Evolutionary conservation across 2,329 filamentous ascomycete species (phyloP).

Genomic region (Pseudogymnoascus sp.): DNA sequence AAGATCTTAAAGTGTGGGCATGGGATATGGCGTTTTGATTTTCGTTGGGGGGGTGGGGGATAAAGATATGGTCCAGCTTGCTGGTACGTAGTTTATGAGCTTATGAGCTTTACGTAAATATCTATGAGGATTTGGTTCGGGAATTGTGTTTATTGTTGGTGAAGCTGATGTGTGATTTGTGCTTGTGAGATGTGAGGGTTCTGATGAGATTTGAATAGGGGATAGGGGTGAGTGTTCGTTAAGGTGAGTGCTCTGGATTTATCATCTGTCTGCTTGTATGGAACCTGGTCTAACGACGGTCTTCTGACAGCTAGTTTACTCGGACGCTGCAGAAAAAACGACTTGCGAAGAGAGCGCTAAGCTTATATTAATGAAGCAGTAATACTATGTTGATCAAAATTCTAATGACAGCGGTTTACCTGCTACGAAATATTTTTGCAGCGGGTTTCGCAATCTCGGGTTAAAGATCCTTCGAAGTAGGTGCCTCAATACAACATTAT

Average conservation of each 20-base stretch:
- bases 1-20: conserved; percentile 8
- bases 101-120: conserved; percentile 12
- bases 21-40: conserved; percentile 8
- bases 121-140: conserved; percentile 4
- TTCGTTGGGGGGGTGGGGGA: neutral
- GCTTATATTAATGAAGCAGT: no score
- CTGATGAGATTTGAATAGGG: neutral
- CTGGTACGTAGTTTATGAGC: conserved; percentile 10
- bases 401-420: no score
- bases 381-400: no score
- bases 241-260: neutral
- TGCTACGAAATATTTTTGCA: no score
- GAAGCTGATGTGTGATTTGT: neutral
- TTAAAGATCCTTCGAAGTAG: conserved; percentile 21
- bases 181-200: neutral
- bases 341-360: no score
- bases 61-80: conserved; percentile 12
- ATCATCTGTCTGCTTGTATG: neutral
- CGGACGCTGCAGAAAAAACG: no score
- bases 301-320: neutral
- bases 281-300: neutral
- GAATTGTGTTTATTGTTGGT: neutral
- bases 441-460: conserved; percentile 13
- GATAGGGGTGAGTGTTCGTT: neutral
- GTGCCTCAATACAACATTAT: conserved; percentile 22